Conservation (phyloP, 495 filamentous ascomycete species). For the Penicillium canariense region DNA sequence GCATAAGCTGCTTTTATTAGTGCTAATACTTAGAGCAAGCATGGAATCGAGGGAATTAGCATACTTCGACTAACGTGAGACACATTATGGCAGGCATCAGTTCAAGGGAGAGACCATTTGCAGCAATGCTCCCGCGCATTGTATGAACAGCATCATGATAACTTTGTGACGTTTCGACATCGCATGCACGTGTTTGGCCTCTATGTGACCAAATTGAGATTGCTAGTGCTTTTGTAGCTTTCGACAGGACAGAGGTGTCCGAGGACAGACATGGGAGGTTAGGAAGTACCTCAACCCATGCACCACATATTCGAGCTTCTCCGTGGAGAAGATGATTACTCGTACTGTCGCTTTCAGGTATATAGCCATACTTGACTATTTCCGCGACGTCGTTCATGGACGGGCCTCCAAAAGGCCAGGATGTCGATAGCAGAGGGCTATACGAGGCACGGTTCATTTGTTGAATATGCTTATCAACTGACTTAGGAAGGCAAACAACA, state of each 20-base stretch:
- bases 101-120: slow-evolving; percentile 9
- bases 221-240: slow-evolving; percentile 31
- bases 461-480: too few species aligned
- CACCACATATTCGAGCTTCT: slow-evolving; percentile 35
- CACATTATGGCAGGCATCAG: slow-evolving; percentile 38
- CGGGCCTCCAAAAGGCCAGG: background rate
- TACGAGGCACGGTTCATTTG: too few species aligned
- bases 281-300: slow-evolving; percentile 39
- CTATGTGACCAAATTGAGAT: slow-evolving; percentile 19
- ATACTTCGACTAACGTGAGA: slow-evolving; percentile 18
- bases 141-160: slow-evolving; percentile 28
- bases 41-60: too few species aligned
- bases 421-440: background rate
- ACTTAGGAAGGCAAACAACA: background rate
- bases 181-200: background rate
- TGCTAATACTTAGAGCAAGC: background rate
- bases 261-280: slow-evolving; percentile 12
- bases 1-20: slow-evolving; percentile 21
- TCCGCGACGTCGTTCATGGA: background rate
- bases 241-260: slow-evolving; percentile 14
- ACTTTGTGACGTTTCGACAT: slow-evolving; percentile 16
- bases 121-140: slow-evolving; percentile 21
- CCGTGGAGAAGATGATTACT: background rate
- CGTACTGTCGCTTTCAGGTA: slow-evolving; percentile 7
- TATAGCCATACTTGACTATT: slow-evolving; percentile 12